A percentile compares a stretch with the other conserved stretches of the same genome.
phyloP scores from a whole-genome alignment of 2,329 filamentous ascomycete species.

The Epichloe coenophiala region DNA sequence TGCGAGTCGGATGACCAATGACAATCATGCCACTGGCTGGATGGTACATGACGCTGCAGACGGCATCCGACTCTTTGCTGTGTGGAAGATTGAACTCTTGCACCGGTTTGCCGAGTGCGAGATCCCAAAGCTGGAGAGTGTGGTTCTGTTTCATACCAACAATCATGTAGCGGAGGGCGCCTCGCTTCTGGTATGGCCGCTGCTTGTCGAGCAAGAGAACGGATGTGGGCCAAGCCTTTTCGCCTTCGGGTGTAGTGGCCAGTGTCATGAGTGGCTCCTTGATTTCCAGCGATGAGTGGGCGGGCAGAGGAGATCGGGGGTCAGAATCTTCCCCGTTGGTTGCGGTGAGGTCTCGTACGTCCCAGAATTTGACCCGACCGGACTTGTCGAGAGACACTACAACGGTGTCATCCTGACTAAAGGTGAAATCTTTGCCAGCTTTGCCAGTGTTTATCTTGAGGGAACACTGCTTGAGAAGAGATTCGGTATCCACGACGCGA shows the following conservation, averaged over 20 bases:
- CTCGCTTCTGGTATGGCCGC: slow-evolving; percentile 79
- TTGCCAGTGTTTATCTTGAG: slow-evolving; percentile 95
- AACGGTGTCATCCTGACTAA: slow-evolving; percentile 90
- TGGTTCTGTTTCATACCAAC: slow-evolving; percentile 99
- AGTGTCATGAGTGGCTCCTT: slow-evolving; percentile 78
- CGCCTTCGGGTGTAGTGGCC: slow-evolving; percentile 70
- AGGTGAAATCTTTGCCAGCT: slow-evolving; percentile 94
- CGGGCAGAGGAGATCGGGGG: slow-evolving; percentile 37
- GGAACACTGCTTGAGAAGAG: slow-evolving; percentile 72
- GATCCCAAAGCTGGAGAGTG: slow-evolving; percentile 94
- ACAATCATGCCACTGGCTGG: slow-evolving; percentile 84
- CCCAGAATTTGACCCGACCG: slow-evolving; percentile 95
- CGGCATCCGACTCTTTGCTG: slow-evolving; percentile 90
- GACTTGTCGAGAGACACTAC: slow-evolving; percentile 96
- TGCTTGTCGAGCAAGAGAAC: slow-evolving; percentile 94
- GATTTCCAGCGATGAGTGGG: slow-evolving; percentile 54
- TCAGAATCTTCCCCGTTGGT: slow-evolving; percentile 38
- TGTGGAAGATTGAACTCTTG: slow-evolving; percentile 96
- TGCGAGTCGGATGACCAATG: slow-evolving; percentile 89
- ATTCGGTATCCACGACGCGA: slow-evolving; percentile 71
- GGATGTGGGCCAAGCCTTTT: slow-evolving; percentile 95
- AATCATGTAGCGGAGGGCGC: slow-evolving; percentile 86
- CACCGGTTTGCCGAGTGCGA: slow-evolving; percentile 86
- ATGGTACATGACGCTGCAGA: slow-evolving; percentile 94
- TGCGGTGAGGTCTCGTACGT: slow-evolving; percentile 65